phyloP scores from a whole-genome alignment of 768 basidiomycete species.

The Termitomyces sp. region DNA sequence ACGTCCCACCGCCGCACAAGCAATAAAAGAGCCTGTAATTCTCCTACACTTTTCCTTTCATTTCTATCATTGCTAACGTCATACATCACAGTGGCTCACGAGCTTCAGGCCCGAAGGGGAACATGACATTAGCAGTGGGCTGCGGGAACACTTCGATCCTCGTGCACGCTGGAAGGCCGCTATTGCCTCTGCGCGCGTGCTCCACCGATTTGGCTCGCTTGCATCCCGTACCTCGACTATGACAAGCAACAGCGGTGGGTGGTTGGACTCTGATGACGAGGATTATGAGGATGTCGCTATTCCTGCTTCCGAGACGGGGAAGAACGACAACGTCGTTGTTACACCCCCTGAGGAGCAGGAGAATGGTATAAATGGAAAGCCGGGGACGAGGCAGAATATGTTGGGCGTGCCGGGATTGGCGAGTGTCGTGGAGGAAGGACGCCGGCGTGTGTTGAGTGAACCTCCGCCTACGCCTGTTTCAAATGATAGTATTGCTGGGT shows the following conservation, averaged over 20 bases:
- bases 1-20: slow-evolving; percentile 71
- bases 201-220: slow-evolving; percentile 29
- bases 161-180: slow-evolving; percentile 68
- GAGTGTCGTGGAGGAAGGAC: not conserved
- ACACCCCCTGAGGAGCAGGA: slow-evolving; percentile 20
- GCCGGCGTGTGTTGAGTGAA: not conserved
- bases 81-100: slow-evolving; percentile 59
- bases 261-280: slow-evolving; percentile 26
- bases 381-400: slow-evolving; percentile 7
- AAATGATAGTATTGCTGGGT: not conserved
- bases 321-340: slow-evolving; percentile 37
- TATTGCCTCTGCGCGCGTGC: slow-evolving; percentile 45
- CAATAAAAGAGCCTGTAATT: slow-evolving; percentile 59
- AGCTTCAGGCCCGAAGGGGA: slow-evolving; percentile 59
- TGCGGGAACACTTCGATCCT: slow-evolving; percentile 82
- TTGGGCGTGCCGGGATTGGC: not conserved
- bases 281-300: slow-evolving; percentile 12
- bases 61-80: not conserved
- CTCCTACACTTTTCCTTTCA: not conserved
- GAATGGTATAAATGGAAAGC: slow-evolving; percentile 12
- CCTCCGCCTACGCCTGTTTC: slow-evolving; percentile 3
- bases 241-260: slow-evolving; percentile 24
- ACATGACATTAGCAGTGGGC: slow-evolving; percentile 64
- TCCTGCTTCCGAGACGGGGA: slow-evolving; percentile 21
- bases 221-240: slow-evolving; percentile 20